Evolutionary conservation across 768 basidiomycete species (phyloP).

Genomic region (Phlebiopsis flavidoalba): DNA sequence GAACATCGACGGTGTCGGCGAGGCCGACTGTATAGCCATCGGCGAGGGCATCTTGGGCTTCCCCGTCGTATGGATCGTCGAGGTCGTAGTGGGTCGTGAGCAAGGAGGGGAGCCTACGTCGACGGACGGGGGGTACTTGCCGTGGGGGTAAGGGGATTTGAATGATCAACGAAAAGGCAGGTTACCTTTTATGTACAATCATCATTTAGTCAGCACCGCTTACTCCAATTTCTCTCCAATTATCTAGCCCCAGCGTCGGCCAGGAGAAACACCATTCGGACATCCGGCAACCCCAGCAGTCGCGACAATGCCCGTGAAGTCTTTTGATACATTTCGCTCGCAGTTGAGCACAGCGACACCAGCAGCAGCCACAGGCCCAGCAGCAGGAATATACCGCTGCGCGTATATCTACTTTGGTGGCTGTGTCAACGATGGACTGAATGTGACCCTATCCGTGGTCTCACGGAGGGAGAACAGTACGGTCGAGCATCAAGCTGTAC

Average conservation of each 20-base stretch:
- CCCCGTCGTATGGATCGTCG: conserved; percentile 10
- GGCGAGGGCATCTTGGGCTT: conserved; percentile 45
- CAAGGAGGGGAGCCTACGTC: conserved; percentile 3
- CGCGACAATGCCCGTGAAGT: not conserved
- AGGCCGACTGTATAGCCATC: conserved; percentile 54
- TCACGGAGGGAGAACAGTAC: not conserved
- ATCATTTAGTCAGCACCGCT: conserved; percentile 4
- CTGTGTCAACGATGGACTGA: not conserved
- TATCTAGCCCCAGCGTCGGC: not conserved
- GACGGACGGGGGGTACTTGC: conserved; percentile 13
- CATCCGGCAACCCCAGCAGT: not conserved
- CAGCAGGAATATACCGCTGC: too few species aligned
- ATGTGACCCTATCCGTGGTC: not conserved
- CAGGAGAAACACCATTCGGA: not conserved
- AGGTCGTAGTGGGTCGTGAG: conserved; percentile 10
- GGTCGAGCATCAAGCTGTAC: not conserved
- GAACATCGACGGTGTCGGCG: conserved; percentile 53
- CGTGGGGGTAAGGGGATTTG: not conserved
- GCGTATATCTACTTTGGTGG: too few species aligned
- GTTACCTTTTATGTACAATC: conserved; percentile 1
- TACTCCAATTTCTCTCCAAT: not conserved
- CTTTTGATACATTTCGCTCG: not conserved
- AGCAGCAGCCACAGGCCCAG: too few species aligned
- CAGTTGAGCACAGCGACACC: too few species aligned
- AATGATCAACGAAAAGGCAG: conserved; percentile 7